Conservation (phyloP, 306 rosid species). For the Vachellia pachyceras region DNA sequence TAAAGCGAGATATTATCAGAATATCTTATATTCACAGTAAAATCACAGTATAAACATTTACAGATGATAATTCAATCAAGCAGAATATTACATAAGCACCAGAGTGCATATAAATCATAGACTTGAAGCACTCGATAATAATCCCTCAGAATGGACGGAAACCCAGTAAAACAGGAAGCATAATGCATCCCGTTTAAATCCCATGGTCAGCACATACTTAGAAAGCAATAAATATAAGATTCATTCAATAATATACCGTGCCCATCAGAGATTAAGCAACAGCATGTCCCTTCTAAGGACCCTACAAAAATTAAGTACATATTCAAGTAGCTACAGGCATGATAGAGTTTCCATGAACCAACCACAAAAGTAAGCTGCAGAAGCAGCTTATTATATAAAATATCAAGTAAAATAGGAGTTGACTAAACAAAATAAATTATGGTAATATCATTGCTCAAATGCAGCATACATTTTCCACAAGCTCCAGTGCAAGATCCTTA, state of each 20-base stretch:
- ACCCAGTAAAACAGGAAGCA: slow-evolving; percentile 25
- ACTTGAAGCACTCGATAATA: neutral
- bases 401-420: neutral
- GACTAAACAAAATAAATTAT: slow-evolving; percentile 20
- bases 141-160: neutral
- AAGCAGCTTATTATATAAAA: slow-evolving; percentile 19
- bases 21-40: slow-evolving; percentile 1
- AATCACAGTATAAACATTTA: neutral
- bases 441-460: slow-evolving; percentile 17
- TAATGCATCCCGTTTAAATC: neutral
- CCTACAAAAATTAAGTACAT: slow-evolving; percentile 5
- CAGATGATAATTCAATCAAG: neutral
- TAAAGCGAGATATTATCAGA: slow-evolving; percentile 20
- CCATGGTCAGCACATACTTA: neutral
- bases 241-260: neutral
- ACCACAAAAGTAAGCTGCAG: slow-evolving; percentile 17
- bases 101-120: neutral
- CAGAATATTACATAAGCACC: neutral
- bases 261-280: neutral
- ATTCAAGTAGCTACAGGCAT: slow-evolving; percentile 18
- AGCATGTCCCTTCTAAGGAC: neutral
- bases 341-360: slow-evolving; percentile 31
- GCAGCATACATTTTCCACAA: slow-evolving; percentile 74
- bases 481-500: slow-evolving; percentile 92
- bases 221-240: neutral